Conservation (phyloP, 768 basidiomycete genomes). For the Mycena metata region DNA sequence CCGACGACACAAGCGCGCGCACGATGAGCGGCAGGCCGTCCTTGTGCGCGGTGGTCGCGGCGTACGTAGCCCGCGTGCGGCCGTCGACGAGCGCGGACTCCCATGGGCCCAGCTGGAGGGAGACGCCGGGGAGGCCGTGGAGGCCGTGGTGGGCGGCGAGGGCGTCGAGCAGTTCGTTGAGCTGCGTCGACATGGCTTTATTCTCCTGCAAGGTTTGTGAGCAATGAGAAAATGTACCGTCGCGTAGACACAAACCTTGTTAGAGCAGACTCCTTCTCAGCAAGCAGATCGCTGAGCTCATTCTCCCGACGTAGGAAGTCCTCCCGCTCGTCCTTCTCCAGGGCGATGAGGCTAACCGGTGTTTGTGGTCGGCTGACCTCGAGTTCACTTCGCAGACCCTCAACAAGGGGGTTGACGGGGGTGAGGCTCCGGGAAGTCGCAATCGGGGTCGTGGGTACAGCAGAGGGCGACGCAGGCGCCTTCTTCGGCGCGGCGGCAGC, state of each 20-base stretch:
- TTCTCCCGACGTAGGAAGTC: conserved; percentile 98
- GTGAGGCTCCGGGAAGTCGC: conserved; percentile 70
- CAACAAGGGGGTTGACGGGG: conserved; percentile 78
- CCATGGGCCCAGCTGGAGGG: conserved; percentile 49
- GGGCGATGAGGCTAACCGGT: conserved; percentile 84
- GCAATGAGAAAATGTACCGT: not conserved
- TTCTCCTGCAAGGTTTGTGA: conserved; percentile 74
- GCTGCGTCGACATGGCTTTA: conserved; percentile 92
- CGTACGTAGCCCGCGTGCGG: conserved; percentile 23
- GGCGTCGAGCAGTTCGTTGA: conserved; percentile 82
- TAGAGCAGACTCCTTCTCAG: conserved; percentile 89
- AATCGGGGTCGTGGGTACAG: conserved; percentile 59
- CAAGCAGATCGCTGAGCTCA: conserved; percentile 92
- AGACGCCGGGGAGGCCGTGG: conserved; percentile 45
- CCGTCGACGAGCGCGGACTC: conserved; percentile 39
- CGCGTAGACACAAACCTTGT: conserved; percentile 63
- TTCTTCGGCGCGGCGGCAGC: conserved; percentile 71
- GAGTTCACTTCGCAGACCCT: conserved; percentile 77
- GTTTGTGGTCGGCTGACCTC: conserved; percentile 89
- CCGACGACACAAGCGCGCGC: conserved; percentile 27
- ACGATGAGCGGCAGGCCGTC: conserved; percentile 44
- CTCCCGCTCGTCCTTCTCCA: conserved; percentile 97
- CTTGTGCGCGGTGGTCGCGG: conserved; percentile 33
- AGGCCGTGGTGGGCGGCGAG: conserved; percentile 46
- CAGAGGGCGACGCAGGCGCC: conserved; percentile 74